These are phyloP conservation scores for Yamadazyma akitaensis DNA, from an alignment of 805 yeast genomes.

Conservation along the genomic window DNA sequence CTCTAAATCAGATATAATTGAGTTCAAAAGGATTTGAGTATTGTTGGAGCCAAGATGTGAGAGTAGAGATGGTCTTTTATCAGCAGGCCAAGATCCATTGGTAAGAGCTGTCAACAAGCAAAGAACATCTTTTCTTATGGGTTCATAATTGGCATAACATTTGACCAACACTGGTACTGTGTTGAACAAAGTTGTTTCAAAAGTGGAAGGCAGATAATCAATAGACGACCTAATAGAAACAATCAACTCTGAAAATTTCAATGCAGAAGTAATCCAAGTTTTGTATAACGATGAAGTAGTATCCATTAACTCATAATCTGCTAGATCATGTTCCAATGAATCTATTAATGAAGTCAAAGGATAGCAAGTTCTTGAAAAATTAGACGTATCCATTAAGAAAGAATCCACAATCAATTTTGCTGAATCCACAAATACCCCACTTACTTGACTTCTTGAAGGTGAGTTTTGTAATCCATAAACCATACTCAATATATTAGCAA, in stretches of 20 bases:
- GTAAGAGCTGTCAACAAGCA: conserved; percentile 57
- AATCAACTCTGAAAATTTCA: conserved; percentile 55
- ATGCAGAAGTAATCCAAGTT: conserved; percentile 47
- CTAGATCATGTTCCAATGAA: conserved; percentile 35
- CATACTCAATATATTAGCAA: conserved; percentile 50
- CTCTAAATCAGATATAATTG: conserved; percentile 58
- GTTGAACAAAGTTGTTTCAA: conserved; percentile 60
- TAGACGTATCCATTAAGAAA: conserved; percentile 51
- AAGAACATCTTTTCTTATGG: conserved; percentile 50
- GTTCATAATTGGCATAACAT: conserved; percentile 49
- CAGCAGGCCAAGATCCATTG: conserved; percentile 51
- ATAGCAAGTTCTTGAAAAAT: conserved; percentile 49
- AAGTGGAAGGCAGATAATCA: conserved; percentile 53
- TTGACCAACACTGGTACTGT: conserved; percentile 55
- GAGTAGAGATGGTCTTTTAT: conserved; percentile 69
- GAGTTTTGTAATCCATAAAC: conserved; percentile 42
- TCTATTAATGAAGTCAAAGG: conserved; percentile 55
- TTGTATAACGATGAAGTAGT: conserved; percentile 45
- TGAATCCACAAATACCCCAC: conserved; percentile 49
- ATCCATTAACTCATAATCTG: conserved; percentile 39
- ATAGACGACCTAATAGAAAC: conserved; percentile 53
- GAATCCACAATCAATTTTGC: conserved; percentile 50
- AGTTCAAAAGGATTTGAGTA: conserved; percentile 56
- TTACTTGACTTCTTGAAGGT: conserved; percentile 33
- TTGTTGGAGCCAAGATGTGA: conserved; percentile 73